Evolutionary conservation across 108 stramenopile genomes (phyloP), one percentile per base, ranked within the genome.

Genomic region (Nitzschia sp.): DNA sequence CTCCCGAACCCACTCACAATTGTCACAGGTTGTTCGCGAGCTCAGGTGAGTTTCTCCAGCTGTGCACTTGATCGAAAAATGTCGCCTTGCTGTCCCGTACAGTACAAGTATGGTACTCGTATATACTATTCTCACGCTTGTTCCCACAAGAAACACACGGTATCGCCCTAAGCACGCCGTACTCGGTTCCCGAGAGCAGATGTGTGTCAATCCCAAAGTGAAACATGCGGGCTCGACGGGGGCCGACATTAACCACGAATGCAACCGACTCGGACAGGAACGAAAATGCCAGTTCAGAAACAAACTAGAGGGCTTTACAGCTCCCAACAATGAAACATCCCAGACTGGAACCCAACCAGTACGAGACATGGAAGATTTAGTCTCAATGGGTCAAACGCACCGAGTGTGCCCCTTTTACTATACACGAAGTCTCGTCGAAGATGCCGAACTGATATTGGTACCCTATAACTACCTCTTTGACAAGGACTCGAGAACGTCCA

Each of bases 391-490:
- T 6, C 89, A 87, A 55, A 57, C 57, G 34, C 75, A 83, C 34
- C 79, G 88, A 52, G 79, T 96, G 1, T 99, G 99, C 71, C 97
- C 99, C 26, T 99, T 97, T 71, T 99, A 94, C 63, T 91, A 90
- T 45, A 89, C 87, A 2, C 79, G 98, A 36, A 76, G 75, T 11
- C 63, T 81, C 38, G 73, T 90, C 2, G 77, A 82, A 61, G 79
- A 84, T 30, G 93, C 98, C 16, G 98, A 99, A 58, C 66, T 99
- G 28, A 80, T 99, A 30, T 81, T 99, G 45, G 81, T 98, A 58
- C 99, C 99, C 0, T 99, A 99, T 86, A 99, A 99, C 82, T 99
- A 99, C 66, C 78, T 99, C 3, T 92, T 99, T 73, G 97, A 99
- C 68, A 80, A 91, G n/a, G 83, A 83, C 65, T 74, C 93, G 2